A percentile compares a stretch with the other conserved stretches of the same genome.
Conservation (phyloP, 257 asterid genomes). For the Datura wrightii region DNA sequence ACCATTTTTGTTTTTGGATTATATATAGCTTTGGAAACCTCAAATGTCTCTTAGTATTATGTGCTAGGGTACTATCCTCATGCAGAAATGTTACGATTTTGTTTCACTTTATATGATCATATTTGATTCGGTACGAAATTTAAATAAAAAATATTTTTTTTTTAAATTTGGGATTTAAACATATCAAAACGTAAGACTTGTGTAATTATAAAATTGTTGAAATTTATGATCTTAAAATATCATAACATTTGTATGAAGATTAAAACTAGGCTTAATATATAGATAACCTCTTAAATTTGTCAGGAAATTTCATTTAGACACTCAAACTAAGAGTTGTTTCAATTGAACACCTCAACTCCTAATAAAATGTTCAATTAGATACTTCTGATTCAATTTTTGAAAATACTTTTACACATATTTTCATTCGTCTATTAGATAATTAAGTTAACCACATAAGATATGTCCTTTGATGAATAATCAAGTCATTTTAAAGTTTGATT, state of each 20-base stretch:
- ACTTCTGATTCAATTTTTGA: no score
- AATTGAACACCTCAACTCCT: no score
- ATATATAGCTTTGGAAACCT: constrained; percentile 37
- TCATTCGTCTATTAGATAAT: no score
- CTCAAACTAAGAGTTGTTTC: no score
- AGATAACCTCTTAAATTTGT: no score
- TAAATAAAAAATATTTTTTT: background rate
- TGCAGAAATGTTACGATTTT: background rate
- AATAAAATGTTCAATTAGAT: no score
- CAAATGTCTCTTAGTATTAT: constrained; percentile 9
- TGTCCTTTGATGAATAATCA: no score
- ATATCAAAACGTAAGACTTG: background rate
- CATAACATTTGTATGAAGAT: background rate
- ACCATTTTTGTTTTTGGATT: constrained; percentile 34
- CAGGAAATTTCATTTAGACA: no score
- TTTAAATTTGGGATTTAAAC: background rate
- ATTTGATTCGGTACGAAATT: background rate
- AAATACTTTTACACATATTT: no score
- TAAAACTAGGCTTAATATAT: no score
- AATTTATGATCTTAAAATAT: background rate
- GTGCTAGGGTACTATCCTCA: background rate
- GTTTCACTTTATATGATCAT: background rate
- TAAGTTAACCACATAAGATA: no score
- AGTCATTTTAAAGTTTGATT: no score
- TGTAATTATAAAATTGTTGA: background rate